These are phyloP conservation scores for Amaranthus cruentus DNA, from an alignment of 148 eudicot genomes.

Conservation along the genomic window DNA sequence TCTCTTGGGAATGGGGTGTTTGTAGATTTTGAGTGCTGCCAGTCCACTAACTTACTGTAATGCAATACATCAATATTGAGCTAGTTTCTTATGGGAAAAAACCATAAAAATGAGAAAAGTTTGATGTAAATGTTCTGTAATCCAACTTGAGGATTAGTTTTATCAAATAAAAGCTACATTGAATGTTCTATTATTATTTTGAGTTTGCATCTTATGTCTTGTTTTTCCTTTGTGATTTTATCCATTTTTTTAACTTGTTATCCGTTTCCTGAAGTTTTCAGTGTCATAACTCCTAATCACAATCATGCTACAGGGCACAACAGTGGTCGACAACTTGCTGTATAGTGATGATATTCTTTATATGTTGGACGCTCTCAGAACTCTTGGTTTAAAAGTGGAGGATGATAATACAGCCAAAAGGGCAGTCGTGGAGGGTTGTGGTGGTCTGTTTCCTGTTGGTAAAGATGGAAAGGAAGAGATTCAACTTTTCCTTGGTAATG, in stretches of 20 bases:
- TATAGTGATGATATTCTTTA: slow-evolving; percentile 90
- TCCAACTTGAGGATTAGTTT: too few relatives aligned
- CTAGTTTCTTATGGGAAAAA: too few relatives aligned
- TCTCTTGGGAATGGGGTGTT: too few relatives aligned
- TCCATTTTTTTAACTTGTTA: not conserved
- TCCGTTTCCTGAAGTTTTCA: not conserved
- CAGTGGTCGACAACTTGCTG: slow-evolving; percentile 85
- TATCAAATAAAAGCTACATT: too few relatives aligned
- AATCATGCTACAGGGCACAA: slow-evolving; percentile 63
- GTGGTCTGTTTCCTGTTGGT: slow-evolving; percentile 81
- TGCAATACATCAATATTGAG: too few relatives aligned
- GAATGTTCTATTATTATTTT: not conserved
- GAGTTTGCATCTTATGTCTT: not conserved
- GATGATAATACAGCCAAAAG: slow-evolving; percentile 54
- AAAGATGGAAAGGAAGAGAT: slow-evolving; percentile 58
- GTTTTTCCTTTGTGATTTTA: not conserved
- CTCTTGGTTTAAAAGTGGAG: slow-evolving; percentile 83
- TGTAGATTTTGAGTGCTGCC: too few relatives aligned
- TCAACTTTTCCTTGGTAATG: slow-evolving; percentile 93
- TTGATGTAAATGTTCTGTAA: too few relatives aligned
- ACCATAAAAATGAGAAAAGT: too few relatives aligned
- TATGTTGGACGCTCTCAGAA: slow-evolving; percentile 95
- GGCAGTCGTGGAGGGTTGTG: slow-evolving; percentile 84
- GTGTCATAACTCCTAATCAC: not conserved
- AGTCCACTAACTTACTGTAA: too few relatives aligned